These are phyloP conservation scores for Xylariaceae sp. DNA, from an alignment of 2,329 filamentous ascomycete species.

Conservation along the genomic window DNA sequence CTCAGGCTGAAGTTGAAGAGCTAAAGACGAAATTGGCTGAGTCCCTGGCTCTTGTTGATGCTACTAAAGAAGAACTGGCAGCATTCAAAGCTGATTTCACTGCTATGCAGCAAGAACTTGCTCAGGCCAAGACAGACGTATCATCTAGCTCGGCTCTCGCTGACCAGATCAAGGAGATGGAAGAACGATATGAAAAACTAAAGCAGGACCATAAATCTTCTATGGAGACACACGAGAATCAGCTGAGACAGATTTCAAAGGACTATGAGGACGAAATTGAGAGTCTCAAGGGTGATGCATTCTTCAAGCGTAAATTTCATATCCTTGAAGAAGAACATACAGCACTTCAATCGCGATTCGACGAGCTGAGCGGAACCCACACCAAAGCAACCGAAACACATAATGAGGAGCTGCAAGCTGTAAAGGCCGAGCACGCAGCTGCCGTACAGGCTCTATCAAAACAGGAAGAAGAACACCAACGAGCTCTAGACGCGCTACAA, in stretches of 20 bases:
- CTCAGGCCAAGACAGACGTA: slow-evolving; percentile 54
- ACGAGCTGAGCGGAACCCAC: slow-evolving; percentile 35
- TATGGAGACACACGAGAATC: slow-evolving; percentile 58
- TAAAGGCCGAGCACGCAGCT: slow-evolving; percentile 37
- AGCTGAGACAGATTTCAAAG: slow-evolving; percentile 62
- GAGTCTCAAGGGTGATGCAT: slow-evolving; percentile 65
- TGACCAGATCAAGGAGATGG: slow-evolving; percentile 35
- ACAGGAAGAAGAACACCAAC: slow-evolving; percentile 59
- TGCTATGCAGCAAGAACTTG: slow-evolving; percentile 51
- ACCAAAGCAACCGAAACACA: slow-evolving; percentile 40
- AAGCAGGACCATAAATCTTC: slow-evolving; percentile 53
- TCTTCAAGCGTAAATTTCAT: slow-evolving; percentile 68
- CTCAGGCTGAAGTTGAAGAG: slow-evolving; percentile 48
- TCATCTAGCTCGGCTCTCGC: slow-evolving; percentile 39
- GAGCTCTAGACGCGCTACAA: slow-evolving; percentile 60
- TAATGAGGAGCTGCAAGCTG: slow-evolving; percentile 30
- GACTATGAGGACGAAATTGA: slow-evolving; percentile 72
- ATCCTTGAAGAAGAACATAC: slow-evolving; percentile 64
- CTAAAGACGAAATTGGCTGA: slow-evolving; percentile 46
- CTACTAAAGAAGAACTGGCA: slow-evolving; percentile 52
- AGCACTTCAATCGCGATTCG: slow-evolving; percentile 45
- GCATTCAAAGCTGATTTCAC: slow-evolving; percentile 57
- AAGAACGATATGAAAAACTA: slow-evolving; percentile 51
- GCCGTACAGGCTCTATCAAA: slow-evolving; percentile 55
- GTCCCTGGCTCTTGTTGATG: slow-evolving; percentile 34